phyloP scores from a whole-genome alignment of 2,329 filamentous ascomycete genomes.

The Fusarium sp. region DNA sequence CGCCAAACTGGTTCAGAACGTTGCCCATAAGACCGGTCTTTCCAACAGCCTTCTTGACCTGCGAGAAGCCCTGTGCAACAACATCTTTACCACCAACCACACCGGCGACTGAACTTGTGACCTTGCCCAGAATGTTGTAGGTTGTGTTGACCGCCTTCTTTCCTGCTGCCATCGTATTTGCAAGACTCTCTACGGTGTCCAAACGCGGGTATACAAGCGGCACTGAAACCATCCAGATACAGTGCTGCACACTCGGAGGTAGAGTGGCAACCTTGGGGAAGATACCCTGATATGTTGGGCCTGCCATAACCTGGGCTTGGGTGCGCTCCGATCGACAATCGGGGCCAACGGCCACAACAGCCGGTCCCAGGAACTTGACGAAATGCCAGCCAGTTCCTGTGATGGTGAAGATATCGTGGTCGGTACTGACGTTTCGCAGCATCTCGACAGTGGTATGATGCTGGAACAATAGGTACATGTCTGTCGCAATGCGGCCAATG shows the following conservation, averaged over 20 bases:
- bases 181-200: slow-evolving; percentile 91
- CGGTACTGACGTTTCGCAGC: slow-evolving; percentile 87
- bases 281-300: slow-evolving; percentile 95
- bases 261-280: slow-evolving; percentile 95
- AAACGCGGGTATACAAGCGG: slow-evolving; percentile 91
- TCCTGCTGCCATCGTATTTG: slow-evolving; percentile 90
- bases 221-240: slow-evolving; percentile 94
- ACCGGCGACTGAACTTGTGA: slow-evolving; percentile 93
- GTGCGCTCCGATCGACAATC: slow-evolving; percentile 94
- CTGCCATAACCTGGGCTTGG: slow-evolving; percentile 91
- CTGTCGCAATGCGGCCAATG: slow-evolving; percentile 92
- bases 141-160: slow-evolving; percentile 97
- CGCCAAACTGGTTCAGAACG: slow-evolving; percentile 94
- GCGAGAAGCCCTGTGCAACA: slow-evolving; percentile 91
- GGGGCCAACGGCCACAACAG: slow-evolving; percentile 88
- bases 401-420: slow-evolving; percentile 94
- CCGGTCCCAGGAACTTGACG: slow-evolving; percentile 94
- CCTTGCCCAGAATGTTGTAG: slow-evolving; percentile 95
- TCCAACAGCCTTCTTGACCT: slow-evolving; percentile 95
- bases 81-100: slow-evolving; percentile 95
- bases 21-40: slow-evolving; percentile 97
- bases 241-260: slow-evolving; percentile 94
- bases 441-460: slow-evolving; percentile 97
- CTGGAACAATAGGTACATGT: slow-evolving; percentile 98
- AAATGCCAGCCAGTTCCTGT: slow-evolving; percentile 99